These are phyloP conservation scores for Naganishia onofrii DNA, from an alignment of 768 basidiomycete species.

Conservation along the genomic window DNA sequence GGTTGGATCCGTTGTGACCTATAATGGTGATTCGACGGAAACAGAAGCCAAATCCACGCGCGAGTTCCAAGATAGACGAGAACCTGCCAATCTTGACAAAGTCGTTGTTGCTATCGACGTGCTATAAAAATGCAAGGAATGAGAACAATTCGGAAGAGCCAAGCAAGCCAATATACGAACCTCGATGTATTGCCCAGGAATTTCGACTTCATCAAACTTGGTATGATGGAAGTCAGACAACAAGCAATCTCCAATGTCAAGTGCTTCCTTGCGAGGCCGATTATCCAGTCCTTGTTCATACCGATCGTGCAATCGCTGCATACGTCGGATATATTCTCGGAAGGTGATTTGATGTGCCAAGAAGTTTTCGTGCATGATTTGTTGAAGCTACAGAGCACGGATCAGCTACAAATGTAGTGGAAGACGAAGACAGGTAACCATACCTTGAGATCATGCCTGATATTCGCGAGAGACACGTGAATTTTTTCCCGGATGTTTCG, in stretches of 20 bases:
- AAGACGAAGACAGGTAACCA: slow-evolving; percentile 36
- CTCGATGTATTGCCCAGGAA: slow-evolving; percentile 97
- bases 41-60: slow-evolving; percentile 76
- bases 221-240: slow-evolving; percentile 96
- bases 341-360: slow-evolving; percentile 71
- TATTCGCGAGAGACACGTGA: slow-evolving; percentile 42
- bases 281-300: slow-evolving; percentile 81
- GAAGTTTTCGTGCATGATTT: slow-evolving; percentile 89
- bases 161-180: slow-evolving; percentile 54
- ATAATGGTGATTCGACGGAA: slow-evolving; percentile 88
- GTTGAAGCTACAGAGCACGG: slow-evolving; percentile 55
- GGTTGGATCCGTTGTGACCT: slow-evolving; percentile 83
- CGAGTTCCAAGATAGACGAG: slow-evolving; percentile 83
- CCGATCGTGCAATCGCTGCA: slow-evolving; percentile 89
- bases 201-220: slow-evolving; percentile 95
- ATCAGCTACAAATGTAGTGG: not conserved
- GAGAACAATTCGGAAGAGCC: slow-evolving; percentile 21
- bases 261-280: slow-evolving; percentile 74
- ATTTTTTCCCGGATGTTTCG: slow-evolving; percentile 29
- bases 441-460: slow-evolving; percentile 46
- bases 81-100: slow-evolving; percentile 90
- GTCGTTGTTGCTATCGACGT: slow-evolving; percentile 88
- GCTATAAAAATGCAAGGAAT: slow-evolving; percentile 56
- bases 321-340: slow-evolving; percentile 79
- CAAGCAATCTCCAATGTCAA: slow-evolving; percentile 86